A percentile compares a stretch with the other conserved stretches of the same genome.
phyloP scores from a whole-genome alignment of 2,329 filamentous ascomycete genomes.

The Exophiala phaeomuriformis region DNA sequence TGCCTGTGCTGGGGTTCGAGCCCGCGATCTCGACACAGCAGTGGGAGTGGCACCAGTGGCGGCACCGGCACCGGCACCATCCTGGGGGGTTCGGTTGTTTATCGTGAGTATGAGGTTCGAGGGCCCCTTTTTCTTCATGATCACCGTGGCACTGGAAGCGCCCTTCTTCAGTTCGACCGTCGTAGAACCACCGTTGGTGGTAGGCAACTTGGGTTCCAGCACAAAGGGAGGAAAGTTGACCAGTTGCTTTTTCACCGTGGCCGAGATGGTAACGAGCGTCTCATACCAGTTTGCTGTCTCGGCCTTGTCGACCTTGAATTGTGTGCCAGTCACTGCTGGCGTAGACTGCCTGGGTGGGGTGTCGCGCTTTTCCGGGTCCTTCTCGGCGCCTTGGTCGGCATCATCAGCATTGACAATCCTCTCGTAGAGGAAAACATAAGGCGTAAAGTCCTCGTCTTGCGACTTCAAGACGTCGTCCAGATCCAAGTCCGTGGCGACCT shows the following conservation, averaged over 20 bases:
- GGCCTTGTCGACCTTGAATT: background rate
- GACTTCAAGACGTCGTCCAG: background rate
- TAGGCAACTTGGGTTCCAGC: background rate
- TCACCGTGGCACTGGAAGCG: background rate
- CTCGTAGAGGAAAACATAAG: conserved; percentile 20
- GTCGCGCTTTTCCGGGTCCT: background rate
- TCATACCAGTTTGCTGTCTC: background rate
- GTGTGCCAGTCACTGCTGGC: background rate
- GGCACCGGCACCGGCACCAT: background rate
- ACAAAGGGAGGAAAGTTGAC: background rate
- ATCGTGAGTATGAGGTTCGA: background rate
- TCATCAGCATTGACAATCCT: conserved; percentile 1
- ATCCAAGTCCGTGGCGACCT: background rate
- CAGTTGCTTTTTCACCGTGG: background rate
- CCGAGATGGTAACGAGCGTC: background rate
- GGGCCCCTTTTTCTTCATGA: background rate
- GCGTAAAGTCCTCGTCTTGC: conserved; percentile 5
- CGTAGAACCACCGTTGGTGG: background rate
- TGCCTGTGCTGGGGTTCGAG: too few relatives aligned
- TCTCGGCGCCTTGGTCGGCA: background rate
- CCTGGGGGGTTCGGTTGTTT: background rate
- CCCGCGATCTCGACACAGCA: background rate
- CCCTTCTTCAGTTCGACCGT: background rate
- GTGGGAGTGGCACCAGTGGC: background rate
- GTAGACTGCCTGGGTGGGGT: background rate